A percentile compares a stretch with the other conserved stretches of the same genome.
Conservation (phyloP, 2,329 filamentous ascomycete genomes). For the Aspergillus ochraceus region DNA sequence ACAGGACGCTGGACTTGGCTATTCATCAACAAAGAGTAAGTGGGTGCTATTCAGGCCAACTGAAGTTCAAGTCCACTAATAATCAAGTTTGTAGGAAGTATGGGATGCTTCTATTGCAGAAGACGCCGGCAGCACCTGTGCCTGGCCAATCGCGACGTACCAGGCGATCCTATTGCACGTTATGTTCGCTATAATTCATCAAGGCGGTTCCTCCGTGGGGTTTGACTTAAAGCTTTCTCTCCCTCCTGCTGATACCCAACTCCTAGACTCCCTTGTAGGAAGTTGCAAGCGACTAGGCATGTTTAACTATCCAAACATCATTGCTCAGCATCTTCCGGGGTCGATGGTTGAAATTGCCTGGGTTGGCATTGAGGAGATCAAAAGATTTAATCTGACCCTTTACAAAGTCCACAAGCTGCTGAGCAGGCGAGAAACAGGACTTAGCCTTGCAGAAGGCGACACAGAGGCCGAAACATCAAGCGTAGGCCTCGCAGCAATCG, state of each 20-base stretch:
- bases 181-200: conserved; percentile 24
- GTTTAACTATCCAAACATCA: conserved; percentile 30
- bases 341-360: conserved; percentile 20
- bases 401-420: conserved; percentile 22
- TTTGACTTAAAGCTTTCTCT: conserved; percentile 17
- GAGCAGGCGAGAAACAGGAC: background rate
- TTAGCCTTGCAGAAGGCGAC: background rate
- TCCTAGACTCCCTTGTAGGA: conserved; percentile 25
- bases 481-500: conserved; percentile 7
- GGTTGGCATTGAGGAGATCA: conserved; percentile 29
- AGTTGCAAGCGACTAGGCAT: conserved; percentile 29
- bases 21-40: conserved; percentile 28
- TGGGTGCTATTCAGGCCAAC: too few species aligned
- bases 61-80: background rate
- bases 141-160: conserved; percentile 33
- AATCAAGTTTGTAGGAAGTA: conserved; percentile 12
- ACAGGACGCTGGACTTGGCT: conserved; percentile 22
- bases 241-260: background rate
- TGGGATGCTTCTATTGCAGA: conserved; percentile 23
- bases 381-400: conserved; percentile 29
- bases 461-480: background rate
- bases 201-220: conserved; percentile 1
- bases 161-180: conserved; percentile 34
- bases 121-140: conserved; percentile 10
- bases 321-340: conserved; percentile 13